Conservation (phyloP, 2,329 filamentous ascomycete genomes). For the Talaromyces marneffei region DNA sequence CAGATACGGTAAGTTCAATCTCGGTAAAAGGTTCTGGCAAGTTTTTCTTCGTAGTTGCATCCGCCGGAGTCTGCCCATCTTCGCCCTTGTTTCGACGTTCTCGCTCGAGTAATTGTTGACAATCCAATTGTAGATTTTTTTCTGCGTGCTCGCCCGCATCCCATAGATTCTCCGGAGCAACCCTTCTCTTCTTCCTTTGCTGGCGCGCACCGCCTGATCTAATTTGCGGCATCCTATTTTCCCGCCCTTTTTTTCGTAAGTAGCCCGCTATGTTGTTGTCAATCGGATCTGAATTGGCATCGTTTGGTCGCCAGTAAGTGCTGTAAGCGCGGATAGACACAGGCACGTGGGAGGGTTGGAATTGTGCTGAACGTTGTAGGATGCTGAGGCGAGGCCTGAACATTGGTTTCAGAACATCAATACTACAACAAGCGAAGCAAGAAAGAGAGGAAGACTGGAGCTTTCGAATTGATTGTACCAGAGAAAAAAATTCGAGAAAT, state of each 20-base stretch:
- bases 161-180: slow-evolving; percentile 52
- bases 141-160: slow-evolving; percentile 56
- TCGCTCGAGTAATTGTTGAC: slow-evolving; percentile 41
- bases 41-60: slow-evolving; percentile 17
- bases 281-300: not conserved
- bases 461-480: not conserved
- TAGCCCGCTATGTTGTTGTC: not conserved
- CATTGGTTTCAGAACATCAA: slow-evolving; percentile 6
- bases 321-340: not conserved
- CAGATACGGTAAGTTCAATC: slow-evolving; percentile 72
- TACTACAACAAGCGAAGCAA: not conserved
- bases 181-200: slow-evolving; percentile 40
- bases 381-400: not conserved
- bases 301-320: not conserved
- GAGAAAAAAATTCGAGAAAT: not conserved
- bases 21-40: slow-evolving; percentile 66
- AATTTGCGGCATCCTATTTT: slow-evolving; percentile 23
- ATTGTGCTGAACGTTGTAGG: slow-evolving; percentile 1
- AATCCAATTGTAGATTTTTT: slow-evolving; percentile 60
- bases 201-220: slow-evolving; percentile 16
- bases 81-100: slow-evolving; percentile 20
- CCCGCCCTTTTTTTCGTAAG: not conserved
- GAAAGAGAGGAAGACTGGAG: not conserved
- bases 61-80: slow-evolving; percentile 16
- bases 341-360: not conserved